Conservation (phyloP, 192 early-diverging fungal species). For the Coemansia sp. region DNA sequence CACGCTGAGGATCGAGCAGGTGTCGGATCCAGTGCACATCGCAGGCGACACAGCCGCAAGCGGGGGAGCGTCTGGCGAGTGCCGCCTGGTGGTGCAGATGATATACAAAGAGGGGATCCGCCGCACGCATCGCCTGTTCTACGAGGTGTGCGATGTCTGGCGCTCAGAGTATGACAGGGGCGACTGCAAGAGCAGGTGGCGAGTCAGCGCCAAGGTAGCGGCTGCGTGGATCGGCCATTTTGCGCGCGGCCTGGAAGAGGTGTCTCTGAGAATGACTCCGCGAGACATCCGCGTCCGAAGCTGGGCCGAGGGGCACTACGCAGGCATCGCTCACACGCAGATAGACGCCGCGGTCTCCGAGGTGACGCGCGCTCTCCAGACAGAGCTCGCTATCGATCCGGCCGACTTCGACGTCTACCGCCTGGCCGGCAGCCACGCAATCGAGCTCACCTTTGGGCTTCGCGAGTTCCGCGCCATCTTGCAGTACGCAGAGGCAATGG, state of each 20-base stretch:
- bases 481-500: conserved; percentile 49
- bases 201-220: conserved; percentile 39
- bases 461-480: conserved; percentile 49
- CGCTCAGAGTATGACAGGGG: conserved; percentile 36
- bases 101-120: conserved; percentile 46
- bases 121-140: conserved; percentile 49
- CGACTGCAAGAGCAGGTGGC: conserved; percentile 47
- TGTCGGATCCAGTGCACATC: conserved; percentile 9
- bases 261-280: conserved; percentile 41
- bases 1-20: conserved; percentile 42
- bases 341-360: conserved; percentile 25
- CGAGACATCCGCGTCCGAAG: conserved; percentile 34
- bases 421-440: conserved; percentile 15
- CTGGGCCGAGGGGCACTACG: conserved; percentile 38
- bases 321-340: conserved; percentile 14
- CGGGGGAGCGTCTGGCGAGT: conserved; percentile 12
- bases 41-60: conserved; percentile 2
- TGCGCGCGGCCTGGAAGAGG: conserved; percentile 43
- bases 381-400: conserved; percentile 35
- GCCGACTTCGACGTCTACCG: conserved; percentile 51
- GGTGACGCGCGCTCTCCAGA: conserved; percentile 35
- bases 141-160: conserved; percentile 47
- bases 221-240: conserved; percentile 50
- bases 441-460: conserved; percentile 50
- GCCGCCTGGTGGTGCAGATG: conserved; percentile 45